Conservation (phyloP, 768 basidiomycete species). For the Stropharia rugosoannulata region DNA sequence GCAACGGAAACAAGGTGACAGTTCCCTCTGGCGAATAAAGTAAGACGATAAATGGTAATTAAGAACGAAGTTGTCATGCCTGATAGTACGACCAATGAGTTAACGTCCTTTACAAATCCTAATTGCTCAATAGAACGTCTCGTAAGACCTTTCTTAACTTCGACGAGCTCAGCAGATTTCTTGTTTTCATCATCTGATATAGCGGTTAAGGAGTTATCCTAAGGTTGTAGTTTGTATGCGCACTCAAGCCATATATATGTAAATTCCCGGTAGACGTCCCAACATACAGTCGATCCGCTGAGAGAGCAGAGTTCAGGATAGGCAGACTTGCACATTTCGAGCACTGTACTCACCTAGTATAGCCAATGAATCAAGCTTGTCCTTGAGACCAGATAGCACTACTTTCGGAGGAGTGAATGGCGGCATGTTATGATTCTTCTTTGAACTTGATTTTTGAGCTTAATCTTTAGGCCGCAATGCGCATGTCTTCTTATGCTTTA, state of each 20-base stretch:
- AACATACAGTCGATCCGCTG: constrained; percentile 46
- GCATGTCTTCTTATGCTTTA: background rate
- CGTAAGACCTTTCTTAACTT: constrained; percentile 65
- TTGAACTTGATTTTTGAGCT: background rate
- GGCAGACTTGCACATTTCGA: background rate
- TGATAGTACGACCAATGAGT: constrained; percentile 80
- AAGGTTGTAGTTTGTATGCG: constrained; percentile 1
- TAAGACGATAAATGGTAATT: constrained; percentile 1
- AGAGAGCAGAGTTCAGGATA: background rate
- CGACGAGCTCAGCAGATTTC: constrained; percentile 45
- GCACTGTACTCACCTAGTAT: constrained; percentile 37
- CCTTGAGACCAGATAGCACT: constrained; percentile 44
- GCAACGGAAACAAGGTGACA: constrained; percentile 75
- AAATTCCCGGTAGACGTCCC: constrained; percentile 35
- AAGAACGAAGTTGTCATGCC: constrained; percentile 46
- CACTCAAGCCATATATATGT: constrained; percentile 30
- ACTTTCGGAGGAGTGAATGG: constrained; percentile 35
- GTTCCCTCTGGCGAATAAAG: constrained; percentile 52
- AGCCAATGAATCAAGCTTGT: constrained; percentile 44
- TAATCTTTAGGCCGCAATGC: background rate
- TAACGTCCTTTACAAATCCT: constrained; percentile 81
- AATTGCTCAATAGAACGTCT: constrained; percentile 84
- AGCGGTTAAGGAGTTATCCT: constrained; percentile 2
- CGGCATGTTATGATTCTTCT: constrained; percentile 24
- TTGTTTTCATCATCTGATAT: constrained; percentile 25